phyloP scores from a whole-genome alignment of 2,329 filamentous ascomycete genomes.

The Cladophialophora yegresii region DNA sequence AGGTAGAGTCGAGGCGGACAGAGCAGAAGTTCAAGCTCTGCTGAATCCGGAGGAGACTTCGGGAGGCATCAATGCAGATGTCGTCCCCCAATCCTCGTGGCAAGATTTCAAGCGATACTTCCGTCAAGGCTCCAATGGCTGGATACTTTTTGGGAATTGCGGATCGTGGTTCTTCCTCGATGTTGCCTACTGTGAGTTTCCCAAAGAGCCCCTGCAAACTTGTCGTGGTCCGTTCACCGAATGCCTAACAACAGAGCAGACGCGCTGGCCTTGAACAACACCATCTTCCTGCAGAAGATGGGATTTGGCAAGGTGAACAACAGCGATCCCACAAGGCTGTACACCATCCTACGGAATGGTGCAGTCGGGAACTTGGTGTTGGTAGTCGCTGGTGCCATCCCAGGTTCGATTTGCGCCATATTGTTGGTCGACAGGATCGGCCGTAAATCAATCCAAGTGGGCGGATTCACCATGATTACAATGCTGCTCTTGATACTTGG shows the following conservation, averaged over 20 bases:
- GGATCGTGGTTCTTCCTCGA: constrained; percentile 84
- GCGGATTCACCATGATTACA: constrained; percentile 64
- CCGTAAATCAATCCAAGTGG: constrained; percentile 72
- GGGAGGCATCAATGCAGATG: constrained; percentile 58
- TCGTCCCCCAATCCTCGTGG: constrained; percentile 66
- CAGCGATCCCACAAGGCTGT: constrained; percentile 49
- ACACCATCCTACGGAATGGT: constrained; percentile 70
- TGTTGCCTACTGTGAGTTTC: constrained; percentile 49
- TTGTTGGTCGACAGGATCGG: constrained; percentile 71
- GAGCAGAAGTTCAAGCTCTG: constrained; percentile 47
- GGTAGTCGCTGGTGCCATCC: constrained; percentile 74
- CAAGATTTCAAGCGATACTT: constrained; percentile 72
- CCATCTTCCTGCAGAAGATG: constrained; percentile 69
- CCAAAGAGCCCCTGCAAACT: background rate
- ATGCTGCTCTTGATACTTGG: constrained; percentile 64
- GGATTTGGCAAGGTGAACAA: constrained; percentile 66
- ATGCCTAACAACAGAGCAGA: constrained; percentile 38
- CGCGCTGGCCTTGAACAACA: constrained; percentile 73
- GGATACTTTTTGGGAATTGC: constrained; percentile 73
- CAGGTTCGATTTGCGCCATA: constrained; percentile 81
- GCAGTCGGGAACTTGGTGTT: constrained; percentile 77
- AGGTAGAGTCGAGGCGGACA: constrained; percentile 69
- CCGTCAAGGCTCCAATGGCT: constrained; percentile 67
- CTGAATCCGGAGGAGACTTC: constrained; percentile 55
- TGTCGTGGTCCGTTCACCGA: background rate